Evolutionary conservation across 164 flowering plant species (phyloP).

Genomic region (Kingdonia uniflora): DNA sequence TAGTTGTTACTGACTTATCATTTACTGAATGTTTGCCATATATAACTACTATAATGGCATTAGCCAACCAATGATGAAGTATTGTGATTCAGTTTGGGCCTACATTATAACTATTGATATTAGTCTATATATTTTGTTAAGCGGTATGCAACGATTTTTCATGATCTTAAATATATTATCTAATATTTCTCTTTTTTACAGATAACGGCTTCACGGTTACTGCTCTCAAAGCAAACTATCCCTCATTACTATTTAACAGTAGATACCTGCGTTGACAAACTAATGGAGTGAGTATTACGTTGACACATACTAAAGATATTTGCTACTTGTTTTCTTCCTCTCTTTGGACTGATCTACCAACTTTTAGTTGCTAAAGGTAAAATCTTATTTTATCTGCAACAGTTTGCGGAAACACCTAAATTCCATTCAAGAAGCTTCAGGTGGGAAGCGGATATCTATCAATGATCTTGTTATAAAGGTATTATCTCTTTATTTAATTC

Average conservation of each 20-base stretch:
- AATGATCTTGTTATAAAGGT: slow-evolving; percentile 98
- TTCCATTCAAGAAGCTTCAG: slow-evolving; percentile 79
- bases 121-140: no score
- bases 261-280: slow-evolving; percentile 82
- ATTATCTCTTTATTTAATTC: neutral
- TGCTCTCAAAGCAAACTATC: slow-evolving; percentile 89
- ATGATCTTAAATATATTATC: no score
- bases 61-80: no score
- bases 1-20: no score
- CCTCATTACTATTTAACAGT: slow-evolving; percentile 95
- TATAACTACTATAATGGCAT: no score
- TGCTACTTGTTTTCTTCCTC: no score
- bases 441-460: slow-evolving; percentile 78
- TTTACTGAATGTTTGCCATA: no score
- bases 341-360: neutral
- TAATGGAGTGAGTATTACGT: slow-evolving; percentile 60
- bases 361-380: neutral
- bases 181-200: slow-evolving; percentile 19
- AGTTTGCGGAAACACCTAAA: slow-evolving; percentile 76
- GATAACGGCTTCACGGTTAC: slow-evolving; percentile 82
- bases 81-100: no score
- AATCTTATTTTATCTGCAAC: slow-evolving; percentile 11
- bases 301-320: neutral
- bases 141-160: no score
- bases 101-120: no score